Evolutionary conservation across 192 early-diverging fungal genomes (phyloP), one percentile per base, ranked within the genome.

Genomic region (Physocladia obscura): DNA sequence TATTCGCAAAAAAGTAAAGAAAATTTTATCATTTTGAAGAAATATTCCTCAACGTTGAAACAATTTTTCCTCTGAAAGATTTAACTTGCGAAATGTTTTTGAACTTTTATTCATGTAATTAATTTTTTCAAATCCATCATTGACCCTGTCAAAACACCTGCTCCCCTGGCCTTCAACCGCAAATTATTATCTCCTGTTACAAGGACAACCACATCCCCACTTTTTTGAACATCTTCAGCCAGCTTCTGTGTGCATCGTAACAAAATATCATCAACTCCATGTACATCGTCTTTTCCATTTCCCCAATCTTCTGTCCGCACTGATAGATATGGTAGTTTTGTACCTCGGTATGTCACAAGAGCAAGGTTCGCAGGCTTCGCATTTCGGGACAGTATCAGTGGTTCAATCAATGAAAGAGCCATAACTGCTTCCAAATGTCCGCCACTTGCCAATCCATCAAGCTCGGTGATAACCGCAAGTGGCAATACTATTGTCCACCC

Each of bases 111-210:
- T n/a, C n/a, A n/a, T n/a, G n/a, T n/a, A 65, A 51, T 51, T 49
- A 27, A 65, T 2, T 32, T 40, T 49, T 32, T 65, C 49, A 65
- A 49, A 15, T 73, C 71, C 22, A 56, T 56, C 52, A 73, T 57
- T 17, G 3, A 19, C 22, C 71, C 54, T 17, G 62, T 67, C 49
- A 57, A 49, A 11, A 81, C 71, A 2, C 71, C 76, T 56, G 61
- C 59, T 1, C 76, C 64, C 26, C 79, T 37, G 29, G 76, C 79
- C 48, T 81, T 81, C 40, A 81, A 50, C 52, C 72, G 49, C 76
- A 81, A 62, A 56, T 81, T 81, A 11, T 77, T 76, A 54, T 81
- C 79, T 15, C 69, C 76, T 40, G 76, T 76, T n/a, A 81, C 71
- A 34, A 81, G 61, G 5, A 81, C 68, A 3, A 71, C 73, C 29